These are phyloP conservation scores for Didymosphaeria variabile DNA, from an alignment of 2,329 filamentous ascomycete genomes.

Conservation along the genomic window DNA sequence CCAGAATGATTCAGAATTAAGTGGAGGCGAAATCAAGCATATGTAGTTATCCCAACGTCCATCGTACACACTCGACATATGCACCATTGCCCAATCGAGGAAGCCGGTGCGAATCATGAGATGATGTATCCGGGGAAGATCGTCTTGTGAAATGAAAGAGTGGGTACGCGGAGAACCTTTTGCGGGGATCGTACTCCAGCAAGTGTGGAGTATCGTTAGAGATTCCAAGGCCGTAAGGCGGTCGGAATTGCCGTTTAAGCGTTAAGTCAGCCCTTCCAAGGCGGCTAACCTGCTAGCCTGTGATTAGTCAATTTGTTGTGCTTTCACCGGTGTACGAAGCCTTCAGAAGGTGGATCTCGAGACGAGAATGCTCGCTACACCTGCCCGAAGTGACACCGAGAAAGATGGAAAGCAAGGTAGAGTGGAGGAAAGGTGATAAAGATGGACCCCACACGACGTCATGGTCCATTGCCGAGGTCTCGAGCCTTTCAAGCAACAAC, in stretches of 20 bases:
- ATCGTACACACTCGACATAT: neutral
- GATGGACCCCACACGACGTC: neutral
- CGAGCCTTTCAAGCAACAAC: neutral
- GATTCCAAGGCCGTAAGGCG: neutral
- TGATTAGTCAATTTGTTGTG: neutral
- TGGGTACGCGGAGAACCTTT: constrained; percentile 3
- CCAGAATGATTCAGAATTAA: neutral
- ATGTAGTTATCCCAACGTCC: neutral
- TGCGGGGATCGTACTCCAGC: neutral
- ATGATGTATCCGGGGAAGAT: constrained; percentile 2
- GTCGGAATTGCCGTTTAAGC: neutral
- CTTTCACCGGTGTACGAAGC: neutral
- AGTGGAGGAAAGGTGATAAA: neutral
- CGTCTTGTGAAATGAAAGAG: neutral
- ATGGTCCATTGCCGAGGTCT: neutral
- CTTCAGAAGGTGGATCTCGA: neutral
- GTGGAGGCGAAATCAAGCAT: neutral
- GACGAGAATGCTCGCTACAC: neutral
- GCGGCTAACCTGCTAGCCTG: neutral
- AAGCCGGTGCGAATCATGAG: constrained; percentile 4
- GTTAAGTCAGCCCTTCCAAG: neutral
- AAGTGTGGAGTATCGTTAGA: neutral
- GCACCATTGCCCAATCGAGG: neutral
- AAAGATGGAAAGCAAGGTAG: neutral
- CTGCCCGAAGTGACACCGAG: neutral